Conservation (phyloP, 1,139 yeast genomes). For the Geotrichum bryndzae region DNA sequence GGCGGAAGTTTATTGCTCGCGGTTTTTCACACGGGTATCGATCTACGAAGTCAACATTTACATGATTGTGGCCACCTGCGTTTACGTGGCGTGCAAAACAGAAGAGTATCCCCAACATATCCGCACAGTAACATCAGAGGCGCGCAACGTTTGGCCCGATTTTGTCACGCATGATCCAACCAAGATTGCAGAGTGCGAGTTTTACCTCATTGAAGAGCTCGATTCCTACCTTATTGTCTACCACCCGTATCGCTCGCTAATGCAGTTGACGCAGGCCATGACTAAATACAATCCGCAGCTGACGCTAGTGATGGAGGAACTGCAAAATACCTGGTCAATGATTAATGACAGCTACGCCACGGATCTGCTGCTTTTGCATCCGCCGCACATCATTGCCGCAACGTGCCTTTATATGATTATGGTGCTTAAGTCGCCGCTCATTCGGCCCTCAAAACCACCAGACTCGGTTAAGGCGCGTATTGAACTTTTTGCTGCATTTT, state of each 20-base stretch:
- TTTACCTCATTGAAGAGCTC: constrained; percentile 84
- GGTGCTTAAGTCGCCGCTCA: constrained; percentile 45
- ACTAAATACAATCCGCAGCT: constrained; percentile 32
- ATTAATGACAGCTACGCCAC: constrained; percentile 87
- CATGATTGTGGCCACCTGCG: constrained; percentile 72
- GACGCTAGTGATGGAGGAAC: constrained; percentile 55
- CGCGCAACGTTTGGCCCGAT: constrained; percentile 91
- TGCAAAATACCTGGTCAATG: constrained; percentile 83
- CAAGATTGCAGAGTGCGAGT: constrained; percentile 93
- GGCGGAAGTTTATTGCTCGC: constrained; percentile 73
- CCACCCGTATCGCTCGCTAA: constrained; percentile 79
- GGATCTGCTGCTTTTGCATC: constrained; percentile 71
- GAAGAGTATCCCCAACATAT: constrained; percentile 96
- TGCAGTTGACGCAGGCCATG: constrained; percentile 51
- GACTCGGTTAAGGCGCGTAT: constrained; percentile 35
- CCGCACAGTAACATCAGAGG: constrained; percentile 73
- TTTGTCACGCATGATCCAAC: constrained; percentile 88
- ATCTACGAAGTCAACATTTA: constrained; percentile 78
- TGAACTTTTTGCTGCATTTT: constrained; percentile 51
- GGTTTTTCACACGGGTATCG: constrained; percentile 70
- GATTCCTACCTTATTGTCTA: constrained; percentile 74
- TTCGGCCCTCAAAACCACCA: constrained; percentile 29
- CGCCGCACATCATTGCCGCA: constrained; percentile 88
- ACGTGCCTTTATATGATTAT: constrained; percentile 73
- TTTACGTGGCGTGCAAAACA: constrained; percentile 85